Evolutionary conservation across 2,329 filamentous ascomycete species (phyloP), one percentile per base, ranked within the genome.

Genomic region (Ophiostoma sp.): DNA sequence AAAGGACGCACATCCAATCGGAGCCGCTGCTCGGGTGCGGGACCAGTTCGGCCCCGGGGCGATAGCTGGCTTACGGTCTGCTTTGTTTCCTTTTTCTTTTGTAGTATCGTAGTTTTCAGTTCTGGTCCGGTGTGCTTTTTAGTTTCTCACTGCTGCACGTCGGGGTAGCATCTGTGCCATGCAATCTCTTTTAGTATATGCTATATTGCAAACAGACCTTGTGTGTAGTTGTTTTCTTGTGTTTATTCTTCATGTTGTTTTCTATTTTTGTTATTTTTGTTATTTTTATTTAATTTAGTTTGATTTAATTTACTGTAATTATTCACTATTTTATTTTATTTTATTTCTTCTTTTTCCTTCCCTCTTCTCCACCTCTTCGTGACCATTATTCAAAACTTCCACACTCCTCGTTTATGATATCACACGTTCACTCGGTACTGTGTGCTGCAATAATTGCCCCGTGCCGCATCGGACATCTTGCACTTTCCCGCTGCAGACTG

Each of bases 401-500:
- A 48, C 20, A 48, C 20, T 48, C 44, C 44, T 48, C 44, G 20
- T n/a, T 44, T 44, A n/a, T n/a, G 27, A 31, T 31, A 31, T 3
- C 27, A 31, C 27, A 31, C 44, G 23, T 15, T 31, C 54, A 27
- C 31, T 13, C 13, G 48, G 36, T 57, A 57, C 52, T 57, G 52
- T 57, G 52, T 57, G 52, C 52, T 57, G 23, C 52, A 57, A 57
- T 57, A 57, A 57, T 57, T 57, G 52, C 52, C 27, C 52, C 52
- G 52, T n/a, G 44, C 44, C 44, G 44, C 44, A 20, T 48, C 44
- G 44, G 8, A 7, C 20, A 48, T 48, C 44, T 48, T 48, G 44
- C 44, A 48, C 36, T 39, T 39, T 13, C 27, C 27, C 27, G 27
- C 27, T 31, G 27, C 27, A 31, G 27, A 31, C 27, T 31, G 27